phyloP scores from a whole-genome alignment of 1,284 basidiomycete species.

The Cryptococcus amylolentus region DNA sequence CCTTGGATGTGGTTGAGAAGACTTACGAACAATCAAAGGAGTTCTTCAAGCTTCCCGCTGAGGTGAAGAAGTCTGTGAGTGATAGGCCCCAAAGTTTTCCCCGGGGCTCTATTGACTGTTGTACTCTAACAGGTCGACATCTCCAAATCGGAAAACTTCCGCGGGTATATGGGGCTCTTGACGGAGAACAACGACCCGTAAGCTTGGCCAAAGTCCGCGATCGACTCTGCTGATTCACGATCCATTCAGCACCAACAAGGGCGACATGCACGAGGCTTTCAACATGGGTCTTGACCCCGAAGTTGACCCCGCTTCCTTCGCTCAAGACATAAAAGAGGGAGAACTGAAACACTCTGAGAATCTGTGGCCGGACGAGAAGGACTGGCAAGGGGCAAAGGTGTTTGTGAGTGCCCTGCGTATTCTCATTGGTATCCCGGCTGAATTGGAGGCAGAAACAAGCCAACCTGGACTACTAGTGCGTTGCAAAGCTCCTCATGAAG shows the following conservation, averaged over 20 bases:
- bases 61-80: constrained; percentile 60
- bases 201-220: constrained; percentile 32
- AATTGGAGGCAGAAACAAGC: constrained; percentile 45
- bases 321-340: constrained; percentile 12
- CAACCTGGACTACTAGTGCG: constrained; percentile 54
- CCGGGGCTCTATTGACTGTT: constrained; percentile 43
- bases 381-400: constrained; percentile 53
- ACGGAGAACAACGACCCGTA: constrained; percentile 43
- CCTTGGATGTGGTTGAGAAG: constrained; percentile 53
- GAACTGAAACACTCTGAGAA: constrained; percentile 47
- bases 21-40: constrained; percentile 55
- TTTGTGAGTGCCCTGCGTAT: constrained; percentile 32
- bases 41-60: constrained; percentile 64
- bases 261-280: constrained; percentile 77
- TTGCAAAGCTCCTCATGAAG: constrained; percentile 62
- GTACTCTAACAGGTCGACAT: constrained; percentile 61
- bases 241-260: constrained; percentile 53
- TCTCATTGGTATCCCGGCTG: constrained; percentile 36
- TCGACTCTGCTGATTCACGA: constrained; percentile 36
- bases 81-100: not conserved
- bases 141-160: constrained; percentile 60
- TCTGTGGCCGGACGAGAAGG: constrained; percentile 54
- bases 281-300: constrained; percentile 67
- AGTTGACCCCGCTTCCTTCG: constrained; percentile 13
- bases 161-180: constrained; percentile 61